Conservation (phyloP, 1,139 yeast genomes). For the Torulaspora globosa region DNA sequence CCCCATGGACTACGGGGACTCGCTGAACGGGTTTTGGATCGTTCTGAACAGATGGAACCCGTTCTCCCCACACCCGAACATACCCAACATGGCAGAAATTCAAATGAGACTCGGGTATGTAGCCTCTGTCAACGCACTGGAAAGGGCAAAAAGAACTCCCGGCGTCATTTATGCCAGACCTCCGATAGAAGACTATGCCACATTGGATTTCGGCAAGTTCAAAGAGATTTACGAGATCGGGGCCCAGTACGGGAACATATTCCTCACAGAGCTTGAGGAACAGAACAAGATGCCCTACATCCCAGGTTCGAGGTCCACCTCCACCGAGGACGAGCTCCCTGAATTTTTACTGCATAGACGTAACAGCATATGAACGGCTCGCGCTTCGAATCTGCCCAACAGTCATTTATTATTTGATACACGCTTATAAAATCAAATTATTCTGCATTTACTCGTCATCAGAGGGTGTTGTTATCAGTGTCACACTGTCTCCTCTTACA, state of each 20-base stretch:
- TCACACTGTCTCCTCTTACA: slow-evolving; percentile 94
- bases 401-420: not conserved
- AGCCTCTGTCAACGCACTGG: slow-evolving; percentile 89
- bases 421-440: slow-evolving; percentile 1
- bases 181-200: slow-evolving; percentile 87
- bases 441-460: slow-evolving; percentile 25
- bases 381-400: not conserved
- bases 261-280: slow-evolving; percentile 51
- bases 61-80: slow-evolving; percentile 78
- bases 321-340: slow-evolving; percentile 18
- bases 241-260: slow-evolving; percentile 61
- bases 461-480: slow-evolving; percentile 58
- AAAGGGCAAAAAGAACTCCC: slow-evolving; percentile 75
- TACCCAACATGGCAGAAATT: slow-evolving; percentile 92
- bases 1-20: slow-evolving; percentile 89
- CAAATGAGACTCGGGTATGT: slow-evolving; percentile 93
- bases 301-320: slow-evolving; percentile 44
- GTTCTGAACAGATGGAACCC: slow-evolving; percentile 86
- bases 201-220: slow-evolving; percentile 86
- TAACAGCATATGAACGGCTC: slow-evolving; percentile 49
- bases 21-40: slow-evolving; percentile 90
- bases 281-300: slow-evolving; percentile 57
- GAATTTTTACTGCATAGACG: slow-evolving; percentile 47
- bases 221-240: slow-evolving; percentile 88
- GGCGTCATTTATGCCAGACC: slow-evolving; percentile 92